Base-by-base conservation (phyloP, 306 rosid genomes). In the Sophora flavescens region DNA sequence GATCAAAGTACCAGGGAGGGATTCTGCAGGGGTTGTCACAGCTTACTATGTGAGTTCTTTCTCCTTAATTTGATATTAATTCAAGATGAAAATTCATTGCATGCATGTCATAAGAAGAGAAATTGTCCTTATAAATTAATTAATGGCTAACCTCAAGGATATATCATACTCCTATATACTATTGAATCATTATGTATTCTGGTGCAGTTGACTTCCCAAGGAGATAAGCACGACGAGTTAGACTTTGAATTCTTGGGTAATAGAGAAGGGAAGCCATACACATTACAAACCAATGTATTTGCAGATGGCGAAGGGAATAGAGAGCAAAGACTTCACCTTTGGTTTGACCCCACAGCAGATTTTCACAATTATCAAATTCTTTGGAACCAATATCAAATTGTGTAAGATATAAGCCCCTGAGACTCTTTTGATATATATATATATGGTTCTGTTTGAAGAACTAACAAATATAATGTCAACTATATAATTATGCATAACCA, bases 171-270 rank as follows among this genome's bases (percentile, higher is more conserved):
- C n/a, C n/a, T n/a, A 22, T 41, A 0, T n/a, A n/a, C 38, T 38
- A 35, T 14, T 61, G 32, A n/a, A 12, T 11, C 6, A 10, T 30
- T 38, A 38, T 44, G 35, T 35, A 59, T 8, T 44, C 38, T 26
- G 45, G 3, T 71, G 76, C 71, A 87, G 95, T 48, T 90, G 32
- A 76, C 30, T 16, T 84, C 96, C 18, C 17, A 76, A 6, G 85
- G 81, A 0, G 4, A 39, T 4, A 3, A 9, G 2, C 91, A 67
- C 8, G 91, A 91, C 11, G 93, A 88, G 83, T 41, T 91, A 38
- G 93, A 88, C 77, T 85, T 83, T 14, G 96, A 91, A 80, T 87
- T 88, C 78, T 66, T 91, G 85, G 96, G 96, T 0, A 85, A 84
- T 4, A 61, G 38, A 47, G 73, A 75, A 75, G 90, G 91, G 35